Evolutionary conservation across 164 flowering plant genomes (phyloP), one percentile per base, ranked within the genome.

Genomic region (Aristolochia fimbriata): DNA sequence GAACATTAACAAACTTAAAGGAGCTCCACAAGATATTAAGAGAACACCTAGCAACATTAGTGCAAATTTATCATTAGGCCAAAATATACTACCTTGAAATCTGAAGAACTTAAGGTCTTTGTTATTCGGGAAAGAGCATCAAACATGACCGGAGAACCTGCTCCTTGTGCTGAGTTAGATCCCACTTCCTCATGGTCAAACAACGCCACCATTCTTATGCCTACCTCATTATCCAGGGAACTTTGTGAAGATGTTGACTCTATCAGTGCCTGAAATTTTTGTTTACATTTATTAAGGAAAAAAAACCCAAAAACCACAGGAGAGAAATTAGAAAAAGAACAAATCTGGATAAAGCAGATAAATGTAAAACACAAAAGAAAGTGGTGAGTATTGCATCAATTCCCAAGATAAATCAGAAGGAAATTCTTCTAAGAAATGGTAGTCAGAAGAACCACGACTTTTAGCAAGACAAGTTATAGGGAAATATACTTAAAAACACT

Each of bases 141-240:
- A n/a, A 86, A 67, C 86, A 86, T 74, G 65, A 57, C 95, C 53
- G 97, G 97, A 70, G 99, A 93, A 15, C 99, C 99, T 70, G 99
- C 97, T 73, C 97, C 99, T 73, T 93, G 99, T 54, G 97, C 99
- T 60, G 99, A 83, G 63, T 76, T 37, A 20, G 87, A 83, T 48
- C 87, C 87, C 43, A 83, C 82, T 62, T 83, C 87, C 71, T 83
- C 87, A 30, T 83, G 84, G 66, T 83, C 87, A 70, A 80, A 83
- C 58, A 83, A 67, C 14, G 97, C 91, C 45, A 90, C 89, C 89
- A 93, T 81, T 74, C 96, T 85, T 58, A 93, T 82, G 60, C 97
- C 97, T 69, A 70, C 65, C 65, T 83, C 87, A 49, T 77, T 71
- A 20, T 80, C 72, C 66, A 83, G 83, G 65, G 81, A 71, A 66